A percentile compares a stretch with the other conserved stretches of the same genome.
Evolutionary conservation across 495 filamentous ascomycete species (phyloP).

Genomic region (Neurospora discreta): DNA sequence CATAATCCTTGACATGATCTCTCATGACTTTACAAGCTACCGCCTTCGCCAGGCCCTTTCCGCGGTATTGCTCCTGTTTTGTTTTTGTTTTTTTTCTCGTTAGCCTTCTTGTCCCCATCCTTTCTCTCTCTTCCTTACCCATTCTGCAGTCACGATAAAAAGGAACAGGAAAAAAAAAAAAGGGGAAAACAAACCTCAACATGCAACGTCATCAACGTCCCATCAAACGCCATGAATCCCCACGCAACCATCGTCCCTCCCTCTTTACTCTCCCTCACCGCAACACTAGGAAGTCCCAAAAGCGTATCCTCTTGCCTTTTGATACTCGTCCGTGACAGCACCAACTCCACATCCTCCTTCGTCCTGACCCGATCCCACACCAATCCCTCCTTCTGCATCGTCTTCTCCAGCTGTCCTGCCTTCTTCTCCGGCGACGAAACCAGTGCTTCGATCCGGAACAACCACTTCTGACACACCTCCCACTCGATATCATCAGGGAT

Average conservation of each 20-base stretch:
- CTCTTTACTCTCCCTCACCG: not conserved
- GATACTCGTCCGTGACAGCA: constrained; percentile 24
- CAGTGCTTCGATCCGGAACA: constrained; percentile 20
- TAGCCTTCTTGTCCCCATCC: too few relatives aligned
- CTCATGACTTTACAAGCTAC: constrained; percentile 28
- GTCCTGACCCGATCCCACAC: constrained; percentile 19
- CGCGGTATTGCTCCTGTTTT: constrained; percentile 23
- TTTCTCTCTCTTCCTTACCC: too few relatives aligned
- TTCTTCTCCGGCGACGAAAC: too few relatives aligned
- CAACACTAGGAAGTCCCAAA: not conserved
- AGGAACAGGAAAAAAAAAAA: not conserved
- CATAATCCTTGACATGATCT: constrained; percentile 25
- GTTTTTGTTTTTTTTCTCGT: too few relatives aligned
- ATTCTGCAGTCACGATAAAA: too few relatives aligned
- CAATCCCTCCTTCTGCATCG: constrained; percentile 10
- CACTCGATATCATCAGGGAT: constrained; percentile 5
- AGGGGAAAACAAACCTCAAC: constrained; percentile 18
- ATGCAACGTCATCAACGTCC: constrained; percentile 22
- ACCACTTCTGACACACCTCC: constrained; percentile 32
- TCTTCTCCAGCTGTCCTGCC: not conserved
- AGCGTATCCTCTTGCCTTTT: constrained; percentile 16
- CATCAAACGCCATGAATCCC: constrained; percentile 31
- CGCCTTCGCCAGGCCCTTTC: constrained; percentile 33
- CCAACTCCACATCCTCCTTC: constrained; percentile 21
- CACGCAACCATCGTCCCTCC: constrained; percentile 30